Evolutionary conservation across 257 asterid genomes (phyloP).

Genomic region (Solanum pennellii): DNA sequence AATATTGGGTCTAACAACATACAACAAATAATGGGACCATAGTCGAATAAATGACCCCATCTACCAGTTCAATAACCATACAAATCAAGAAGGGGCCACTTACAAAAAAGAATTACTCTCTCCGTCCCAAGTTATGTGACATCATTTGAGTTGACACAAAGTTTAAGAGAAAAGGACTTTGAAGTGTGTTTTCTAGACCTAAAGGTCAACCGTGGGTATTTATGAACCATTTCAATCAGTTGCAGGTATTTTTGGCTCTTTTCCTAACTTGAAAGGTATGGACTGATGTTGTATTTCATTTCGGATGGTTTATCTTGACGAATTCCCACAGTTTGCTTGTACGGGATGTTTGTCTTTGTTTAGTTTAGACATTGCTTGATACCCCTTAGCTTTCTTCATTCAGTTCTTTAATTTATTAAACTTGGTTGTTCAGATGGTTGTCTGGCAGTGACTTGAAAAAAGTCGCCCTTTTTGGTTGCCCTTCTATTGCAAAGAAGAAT

Average conservation of each 20-base stretch:
- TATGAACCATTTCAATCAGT: background rate
- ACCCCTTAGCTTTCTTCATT: background rate
- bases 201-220: background rate
- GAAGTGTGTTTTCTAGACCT: background rate
- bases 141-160: background rate
- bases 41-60: background rate
- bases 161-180: background rate
- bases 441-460: conserved; percentile 73
- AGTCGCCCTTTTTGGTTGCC: conserved; percentile 77
- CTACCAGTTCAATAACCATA: background rate
- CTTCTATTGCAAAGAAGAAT: conserved; percentile 33
- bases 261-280: background rate
- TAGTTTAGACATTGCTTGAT: background rate
- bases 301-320: background rate
- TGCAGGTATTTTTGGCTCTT: background rate
- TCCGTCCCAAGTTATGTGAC: background rate
- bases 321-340: background rate
- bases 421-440: conserved; percentile 56
- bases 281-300: background rate
- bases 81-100: background rate
- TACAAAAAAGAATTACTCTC: background rate
- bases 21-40: background rate
- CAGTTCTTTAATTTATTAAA: conserved; percentile 6
- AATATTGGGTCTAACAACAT: background rate
- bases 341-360: background rate